Base-by-base conservation (phyloP, 441 rosid genomes). In the Adansonia grandidieri region DNA sequence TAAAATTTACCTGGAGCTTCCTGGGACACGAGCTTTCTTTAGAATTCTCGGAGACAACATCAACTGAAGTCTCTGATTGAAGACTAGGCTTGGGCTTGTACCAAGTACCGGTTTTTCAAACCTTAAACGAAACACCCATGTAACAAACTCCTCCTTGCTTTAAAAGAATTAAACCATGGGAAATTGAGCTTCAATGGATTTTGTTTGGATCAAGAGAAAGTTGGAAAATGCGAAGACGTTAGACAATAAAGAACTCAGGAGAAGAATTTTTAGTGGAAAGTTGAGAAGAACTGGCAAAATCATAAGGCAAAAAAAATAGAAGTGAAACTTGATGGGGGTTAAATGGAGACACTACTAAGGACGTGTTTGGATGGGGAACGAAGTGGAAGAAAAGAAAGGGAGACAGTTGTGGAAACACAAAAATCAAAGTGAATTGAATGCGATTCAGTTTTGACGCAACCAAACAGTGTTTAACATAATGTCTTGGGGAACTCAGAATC, bases 121-220 rank as follows among this genome's bases (percentile, higher is more conserved):
- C 87, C 91, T 88, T 95, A 80, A 97, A 97, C 10, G 97, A 92
- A 81, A 97, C 87, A 76, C 93, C 98, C 99, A 91, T 92, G 44
- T 72, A 4, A 22, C 0, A 56, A 73, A 61, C 2, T 5, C 42
- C 13, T 56, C 5, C n/a, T 40, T 17, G 72, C 45, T 78, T 32
- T 63, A 44, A 42, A 53, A 42, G 9, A 58, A 73, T 44, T 62
- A 62, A 74, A 61, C 45, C 47, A 74, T 74, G 58, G 48, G 47
- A 45, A 60, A 44, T 24, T 15, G 56, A 62, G 14, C 53, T 73
- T 58, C 4, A 65, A 42, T 1, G 42, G 66, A 1, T 58, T 73
- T 13, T 64, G 28, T 54, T 67, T 67, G 73, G 73, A 66, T 81
- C 70, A 62, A 62, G 70, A 62, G 19, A 61, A 48, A 48, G 57